These are phyloP conservation scores for Epichloe bromicola DNA, from an alignment of 2,329 filamentous ascomycete species.

Conservation along the genomic window DNA sequence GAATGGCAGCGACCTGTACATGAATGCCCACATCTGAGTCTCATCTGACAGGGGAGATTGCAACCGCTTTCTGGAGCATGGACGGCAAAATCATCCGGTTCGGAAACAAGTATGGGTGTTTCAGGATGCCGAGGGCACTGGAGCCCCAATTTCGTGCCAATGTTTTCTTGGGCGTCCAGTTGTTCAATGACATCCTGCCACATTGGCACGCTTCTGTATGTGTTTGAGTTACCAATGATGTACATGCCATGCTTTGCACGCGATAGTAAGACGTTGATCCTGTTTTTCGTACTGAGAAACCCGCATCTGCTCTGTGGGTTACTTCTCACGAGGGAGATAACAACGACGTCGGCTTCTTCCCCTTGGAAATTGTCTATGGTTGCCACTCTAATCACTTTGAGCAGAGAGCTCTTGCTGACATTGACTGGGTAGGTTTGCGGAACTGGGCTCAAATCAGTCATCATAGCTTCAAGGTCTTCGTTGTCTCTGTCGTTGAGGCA, in stretches of 20 bases:
- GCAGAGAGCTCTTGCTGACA: conserved; percentile 19
- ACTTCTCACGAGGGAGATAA: conserved; percentile 59
- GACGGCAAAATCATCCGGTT: conserved; percentile 43
- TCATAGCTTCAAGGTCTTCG: conserved; percentile 14
- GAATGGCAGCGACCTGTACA: conserved; percentile 36
- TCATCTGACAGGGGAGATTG: conserved; percentile 32
- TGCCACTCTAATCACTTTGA: conserved; percentile 40
- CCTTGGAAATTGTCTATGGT: conserved; percentile 70
- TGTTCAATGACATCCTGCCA: conserved; percentile 47
- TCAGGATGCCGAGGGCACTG: conserved; percentile 48
- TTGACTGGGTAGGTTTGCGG: background rate
- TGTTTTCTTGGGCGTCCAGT: conserved; percentile 28
- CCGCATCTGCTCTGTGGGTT: conserved; percentile 46
- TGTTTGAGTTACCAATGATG: conserved; percentile 53
- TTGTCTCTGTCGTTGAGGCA: conserved; percentile 49
- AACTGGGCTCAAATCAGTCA: background rate
- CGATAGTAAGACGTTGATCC: conserved; percentile 56
- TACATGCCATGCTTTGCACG: conserved; percentile 59
- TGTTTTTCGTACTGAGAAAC: conserved; percentile 52
- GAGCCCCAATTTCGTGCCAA: conserved; percentile 40
- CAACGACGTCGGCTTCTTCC: conserved; percentile 58
- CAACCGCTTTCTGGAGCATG: conserved; percentile 53
- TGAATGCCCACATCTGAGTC: conserved; percentile 34
- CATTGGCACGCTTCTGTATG: conserved; percentile 44
- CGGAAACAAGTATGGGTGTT: conserved; percentile 32